A percentile compares a stretch with the other conserved stretches of the same genome.
Conservation (phyloP, 129 eudicot genomes). For the Helichrysum umbraculigerum region DNA sequence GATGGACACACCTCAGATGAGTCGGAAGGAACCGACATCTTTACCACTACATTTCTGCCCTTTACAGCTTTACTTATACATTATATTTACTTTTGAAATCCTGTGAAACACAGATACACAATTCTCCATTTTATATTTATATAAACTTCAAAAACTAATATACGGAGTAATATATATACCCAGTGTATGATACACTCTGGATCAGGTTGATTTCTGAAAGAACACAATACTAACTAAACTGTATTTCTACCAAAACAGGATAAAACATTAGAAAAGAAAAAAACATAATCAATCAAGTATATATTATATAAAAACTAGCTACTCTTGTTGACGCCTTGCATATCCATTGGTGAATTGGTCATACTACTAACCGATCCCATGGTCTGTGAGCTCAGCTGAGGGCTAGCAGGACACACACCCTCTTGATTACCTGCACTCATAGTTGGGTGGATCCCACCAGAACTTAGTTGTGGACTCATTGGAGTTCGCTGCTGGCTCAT, state of each 20-base stretch:
- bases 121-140: slow-evolving; percentile 10
- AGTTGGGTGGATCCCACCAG: slow-evolving; percentile 75
- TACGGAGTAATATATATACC: no score
- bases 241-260: background rate
- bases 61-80: no score
- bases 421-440: slow-evolving; percentile 73
- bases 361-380: slow-evolving; percentile 88
- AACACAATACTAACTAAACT: background rate
- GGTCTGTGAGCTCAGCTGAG: slow-evolving; percentile 94
- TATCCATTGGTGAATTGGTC: slow-evolving; percentile 81
- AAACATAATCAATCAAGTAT: background rate
- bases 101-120: background rate
- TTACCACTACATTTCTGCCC: no score
- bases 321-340: slow-evolving; percentile 85
- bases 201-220: background rate
- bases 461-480: slow-evolving; percentile 92
- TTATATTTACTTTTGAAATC: no score
- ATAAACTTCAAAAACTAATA: background rate
- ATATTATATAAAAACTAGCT: slow-evolving; percentile 22
- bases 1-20: no score
- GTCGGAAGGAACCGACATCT: no score
- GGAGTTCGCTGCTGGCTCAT: slow-evolving; percentile 96
- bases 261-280: background rate
- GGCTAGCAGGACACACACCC: slow-evolving; percentile 80
- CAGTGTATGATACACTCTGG: background rate